Evolutionary conservation across 2,329 filamentous ascomycete species (phyloP).

Genomic region (Pseudogymnoascus sp.): DNA sequence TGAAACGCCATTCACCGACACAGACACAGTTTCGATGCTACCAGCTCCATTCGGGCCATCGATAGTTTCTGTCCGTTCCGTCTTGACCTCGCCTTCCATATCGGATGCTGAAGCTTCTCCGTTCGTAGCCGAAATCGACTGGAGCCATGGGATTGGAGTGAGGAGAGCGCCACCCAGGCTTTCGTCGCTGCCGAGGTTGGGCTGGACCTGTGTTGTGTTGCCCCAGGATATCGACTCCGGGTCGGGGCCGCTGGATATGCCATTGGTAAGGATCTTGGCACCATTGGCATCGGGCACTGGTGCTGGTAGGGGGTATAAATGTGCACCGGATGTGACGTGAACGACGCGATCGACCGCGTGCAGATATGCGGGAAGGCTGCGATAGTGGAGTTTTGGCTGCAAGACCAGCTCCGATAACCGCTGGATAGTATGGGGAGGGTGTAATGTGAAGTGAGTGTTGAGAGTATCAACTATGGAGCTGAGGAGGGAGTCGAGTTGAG

Average conservation of each 20-base stretch:
- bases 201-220: constrained; percentile 35
- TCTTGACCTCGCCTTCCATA: constrained; percentile 55
- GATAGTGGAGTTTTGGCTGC: constrained; percentile 69
- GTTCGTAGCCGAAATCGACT: background rate
- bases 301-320: constrained; percentile 74
- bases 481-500: constrained; percentile 56
- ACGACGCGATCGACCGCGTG: constrained; percentile 86
- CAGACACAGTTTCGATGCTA: constrained; percentile 71
- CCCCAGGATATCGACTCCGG: constrained; percentile 38
- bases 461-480: constrained; percentile 55
- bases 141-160: constrained; percentile 88
- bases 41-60: constrained; percentile 74
- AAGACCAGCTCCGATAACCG: constrained; percentile 82
- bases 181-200: constrained; percentile 70
- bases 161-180: constrained; percentile 81
- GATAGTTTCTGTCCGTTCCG: constrained; percentile 71
- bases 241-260: constrained; percentile 36
- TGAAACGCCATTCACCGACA: constrained; percentile 62
- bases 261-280: constrained; percentile 52
- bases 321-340: constrained; percentile 74
- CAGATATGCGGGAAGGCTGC: constrained; percentile 73
- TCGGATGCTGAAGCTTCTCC: constrained; percentile 28
- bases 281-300: constrained; percentile 51
- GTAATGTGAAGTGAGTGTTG: constrained; percentile 55
- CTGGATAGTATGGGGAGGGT: constrained; percentile 89